phyloP scores from a whole-genome alignment of 495 filamentous ascomycete genomes.

The Podospora pseudocomata region DNA sequence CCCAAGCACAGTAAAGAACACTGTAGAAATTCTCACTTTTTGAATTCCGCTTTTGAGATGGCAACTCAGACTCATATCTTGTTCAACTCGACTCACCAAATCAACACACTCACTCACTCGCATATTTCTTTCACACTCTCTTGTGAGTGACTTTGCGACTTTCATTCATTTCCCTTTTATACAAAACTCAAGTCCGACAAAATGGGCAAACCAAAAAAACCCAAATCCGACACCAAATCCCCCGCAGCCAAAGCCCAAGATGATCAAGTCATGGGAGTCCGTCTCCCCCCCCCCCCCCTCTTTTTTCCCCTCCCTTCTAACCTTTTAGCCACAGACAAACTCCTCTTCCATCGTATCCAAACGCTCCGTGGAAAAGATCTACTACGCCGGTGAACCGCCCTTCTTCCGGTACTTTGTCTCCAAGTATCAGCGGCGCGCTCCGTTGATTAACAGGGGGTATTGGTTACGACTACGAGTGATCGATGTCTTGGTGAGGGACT shows the following conservation, averaged over 20 bases:
- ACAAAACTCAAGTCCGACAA: not conserved
- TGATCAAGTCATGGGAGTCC: constrained; percentile 67
- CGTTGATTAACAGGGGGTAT: constrained; percentile 84
- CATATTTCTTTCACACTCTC: not conserved
- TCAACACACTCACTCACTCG: not conserved
- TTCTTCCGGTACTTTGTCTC: constrained; percentile 85
- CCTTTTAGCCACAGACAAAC: constrained; percentile 60
- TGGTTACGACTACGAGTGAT: constrained; percentile 81
- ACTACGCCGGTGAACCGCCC: constrained; percentile 63
- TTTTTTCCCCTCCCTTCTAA: constrained; percentile 1
- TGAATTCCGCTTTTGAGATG: not conserved
- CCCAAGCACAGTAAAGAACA: not conserved
- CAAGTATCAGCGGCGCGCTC: constrained; percentile 74
- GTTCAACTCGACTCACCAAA: not conserved
- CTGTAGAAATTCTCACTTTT: not conserved
- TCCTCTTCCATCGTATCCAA: constrained; percentile 88
- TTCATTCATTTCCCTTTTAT: not conserved
- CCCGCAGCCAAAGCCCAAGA: constrained; percentile 43
- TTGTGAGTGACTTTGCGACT: not conserved
- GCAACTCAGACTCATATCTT: not conserved
- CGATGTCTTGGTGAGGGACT: constrained; percentile 65
- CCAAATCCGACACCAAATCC: constrained; percentile 10
- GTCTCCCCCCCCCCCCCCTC: constrained; percentile 24
- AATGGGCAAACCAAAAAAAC: constrained; percentile 13
- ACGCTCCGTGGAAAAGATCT: constrained; percentile 79